Percentiles rank a stretch among this genome's conserved stretches.
These are phyloP conservation scores for Casuarina equisetifolia DNA, from an alignment of 306 rosid species.

Conservation along the genomic window DNA sequence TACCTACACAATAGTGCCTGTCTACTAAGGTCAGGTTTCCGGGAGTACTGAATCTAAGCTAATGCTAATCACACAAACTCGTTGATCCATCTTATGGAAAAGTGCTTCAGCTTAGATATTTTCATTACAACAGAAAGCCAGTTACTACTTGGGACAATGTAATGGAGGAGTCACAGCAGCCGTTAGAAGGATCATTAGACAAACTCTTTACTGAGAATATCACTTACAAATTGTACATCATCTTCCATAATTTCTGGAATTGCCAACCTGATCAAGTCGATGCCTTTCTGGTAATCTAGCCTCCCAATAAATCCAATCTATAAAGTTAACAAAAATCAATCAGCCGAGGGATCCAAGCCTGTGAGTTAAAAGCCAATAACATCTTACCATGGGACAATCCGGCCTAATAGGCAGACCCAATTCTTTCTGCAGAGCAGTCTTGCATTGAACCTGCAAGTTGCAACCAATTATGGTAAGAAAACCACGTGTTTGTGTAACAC, in stretches of 20 bases:
- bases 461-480: slow-evolving; percentile 22
- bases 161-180: neutral
- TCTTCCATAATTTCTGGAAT: slow-evolving; percentile 68
- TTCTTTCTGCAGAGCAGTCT: slow-evolving; percentile 75
- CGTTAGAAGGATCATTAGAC: neutral
- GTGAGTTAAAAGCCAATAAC: slow-evolving; percentile 4
- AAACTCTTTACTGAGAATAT: slow-evolving; percentile 14
- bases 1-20: neutral
- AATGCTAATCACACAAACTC: neutral
- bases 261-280: slow-evolving; percentile 62
- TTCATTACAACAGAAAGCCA: neutral
- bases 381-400: slow-evolving; percentile 73
- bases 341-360: slow-evolving; percentile 13
- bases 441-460: slow-evolving; percentile 60
- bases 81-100: neutral
- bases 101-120: neutral
- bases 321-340: slow-evolving; percentile 29
- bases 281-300: slow-evolving; percentile 89
- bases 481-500: slow-evolving; percentile 10
- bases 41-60: neutral
- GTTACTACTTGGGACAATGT: neutral
- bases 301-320: slow-evolving; percentile 93
- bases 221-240: slow-evolving; percentile 87
- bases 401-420: slow-evolving; percentile 73
- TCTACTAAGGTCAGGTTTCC: neutral